Conservation (phyloP, 768 basidiomycete genomes). For the Termitomyces sp. region DNA sequence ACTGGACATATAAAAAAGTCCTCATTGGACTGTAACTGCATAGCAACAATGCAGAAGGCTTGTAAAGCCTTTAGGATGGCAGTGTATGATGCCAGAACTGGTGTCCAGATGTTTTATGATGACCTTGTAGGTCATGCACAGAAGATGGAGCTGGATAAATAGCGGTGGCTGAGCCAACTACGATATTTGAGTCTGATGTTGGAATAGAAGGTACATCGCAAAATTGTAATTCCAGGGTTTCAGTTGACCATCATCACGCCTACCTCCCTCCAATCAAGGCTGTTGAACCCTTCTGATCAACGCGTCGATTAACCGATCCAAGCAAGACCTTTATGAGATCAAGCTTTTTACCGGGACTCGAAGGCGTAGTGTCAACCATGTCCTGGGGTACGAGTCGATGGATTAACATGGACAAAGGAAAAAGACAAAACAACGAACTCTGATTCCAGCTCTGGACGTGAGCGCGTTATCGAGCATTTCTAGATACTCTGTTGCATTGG, state of each 20-base stretch:
- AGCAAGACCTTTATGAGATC: slow-evolving; percentile 55
- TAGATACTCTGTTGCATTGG: slow-evolving; percentile 20
- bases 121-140: too few species aligned
- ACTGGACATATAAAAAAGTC: too few species aligned
- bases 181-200: too few species aligned
- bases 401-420: neutral
- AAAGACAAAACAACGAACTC: slow-evolving; percentile 24
- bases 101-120: too few species aligned
- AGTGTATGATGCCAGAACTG: too few species aligned
- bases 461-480: neutral
- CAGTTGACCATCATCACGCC: neutral
- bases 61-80: too few species aligned
- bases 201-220: too few species aligned
- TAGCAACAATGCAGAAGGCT: too few species aligned
- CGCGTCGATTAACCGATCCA: slow-evolving; percentile 52
- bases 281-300: slow-evolving; percentile 12
- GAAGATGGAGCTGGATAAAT: too few species aligned
- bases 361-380: slow-evolving; percentile 59
- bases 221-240: neutral
- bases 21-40: too few species aligned
- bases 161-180: too few species aligned
- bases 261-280: neutral
- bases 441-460: slow-evolving; percentile 19
- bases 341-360: slow-evolving; percentile 34
- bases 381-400: slow-evolving; percentile 28